These are phyloP conservation scores for Pestalotiopsis sp. DNA, from an alignment of 2,329 filamentous ascomycete species.

Conservation along the genomic window DNA sequence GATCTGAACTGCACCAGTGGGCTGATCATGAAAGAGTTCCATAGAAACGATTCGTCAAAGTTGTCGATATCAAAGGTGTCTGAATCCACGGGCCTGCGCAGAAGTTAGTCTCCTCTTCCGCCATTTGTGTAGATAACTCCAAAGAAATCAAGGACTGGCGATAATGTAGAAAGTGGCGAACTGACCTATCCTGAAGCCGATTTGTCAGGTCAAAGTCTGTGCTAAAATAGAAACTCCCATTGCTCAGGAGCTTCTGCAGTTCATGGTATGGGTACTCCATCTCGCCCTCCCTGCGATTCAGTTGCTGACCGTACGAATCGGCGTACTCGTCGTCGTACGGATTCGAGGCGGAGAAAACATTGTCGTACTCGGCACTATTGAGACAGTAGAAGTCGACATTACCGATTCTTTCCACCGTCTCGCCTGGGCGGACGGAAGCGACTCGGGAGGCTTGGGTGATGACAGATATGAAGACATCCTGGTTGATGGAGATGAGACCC, in stretches of 20 bases:
- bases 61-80: conserved; percentile 87
- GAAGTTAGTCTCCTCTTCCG: conserved; percentile 17
- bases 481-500: conserved; percentile 79
- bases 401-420: conserved; percentile 85
- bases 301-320: conserved; percentile 50
- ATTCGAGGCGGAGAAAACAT: conserved; percentile 59
- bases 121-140: background rate
- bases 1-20: conserved; percentile 88
- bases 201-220: conserved; percentile 98
- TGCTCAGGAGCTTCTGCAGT: conserved; percentile 86
- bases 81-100: conserved; percentile 66
- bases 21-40: conserved; percentile 98
- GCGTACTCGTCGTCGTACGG: conserved; percentile 48
- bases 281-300: conserved; percentile 67
- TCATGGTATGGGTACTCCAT: conserved; percentile 88
- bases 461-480: conserved; percentile 88
- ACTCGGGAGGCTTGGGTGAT: conserved; percentile 78
- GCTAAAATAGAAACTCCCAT: conserved; percentile 97
- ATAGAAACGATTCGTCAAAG: conserved; percentile 88
- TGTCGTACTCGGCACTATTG: conserved; percentile 83
- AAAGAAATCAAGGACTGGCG: background rate
- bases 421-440: conserved; percentile 80
- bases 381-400: conserved; percentile 92
- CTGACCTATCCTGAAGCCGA: conserved; percentile 80
- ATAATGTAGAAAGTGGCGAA: background rate